Evolutionary conservation across 768 basidiomycete species (phyloP).

Genomic region (Baorangia bicolor): DNA sequence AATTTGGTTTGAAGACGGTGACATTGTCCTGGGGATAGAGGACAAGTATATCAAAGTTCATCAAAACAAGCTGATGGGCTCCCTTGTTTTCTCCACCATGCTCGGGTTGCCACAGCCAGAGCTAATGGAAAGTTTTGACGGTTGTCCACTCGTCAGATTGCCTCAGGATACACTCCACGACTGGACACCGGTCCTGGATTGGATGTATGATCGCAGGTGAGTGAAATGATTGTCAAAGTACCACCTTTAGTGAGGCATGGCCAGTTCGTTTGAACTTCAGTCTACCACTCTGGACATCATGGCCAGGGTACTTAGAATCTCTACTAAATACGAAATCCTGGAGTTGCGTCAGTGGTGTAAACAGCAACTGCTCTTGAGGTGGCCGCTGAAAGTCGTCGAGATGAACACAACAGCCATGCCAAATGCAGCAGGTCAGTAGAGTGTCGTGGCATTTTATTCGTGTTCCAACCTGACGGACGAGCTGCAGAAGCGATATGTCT

Average conservation of each 20-base stretch:
- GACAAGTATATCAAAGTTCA: slow-evolving; percentile 30
- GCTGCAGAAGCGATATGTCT: slow-evolving; percentile 36
- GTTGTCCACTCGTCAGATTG: slow-evolving; percentile 32
- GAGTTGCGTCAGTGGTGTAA: slow-evolving; percentile 28
- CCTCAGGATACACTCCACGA: slow-evolving; percentile 25
- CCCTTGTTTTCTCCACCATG: slow-evolving; percentile 37
- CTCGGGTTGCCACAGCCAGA: slow-evolving; percentile 35
- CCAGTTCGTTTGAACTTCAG: slow-evolving; percentile 26
- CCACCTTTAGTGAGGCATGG: not conserved
- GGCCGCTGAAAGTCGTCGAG: slow-evolving; percentile 29
- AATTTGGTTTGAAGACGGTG: slow-evolving; percentile 37
- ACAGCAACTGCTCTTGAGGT: slow-evolving; percentile 24
- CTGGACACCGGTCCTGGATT: slow-evolving; percentile 31
- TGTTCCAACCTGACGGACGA: not conserved
- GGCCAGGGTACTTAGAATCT: slow-evolving; percentile 31
- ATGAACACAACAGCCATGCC: slow-evolving; percentile 31
- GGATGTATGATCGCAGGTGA: slow-evolving; percentile 37
- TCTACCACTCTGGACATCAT: slow-evolving; percentile 25
- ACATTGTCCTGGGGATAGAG: slow-evolving; percentile 33
- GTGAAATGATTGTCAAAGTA: slow-evolving; percentile 3
- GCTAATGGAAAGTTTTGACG: slow-evolving; percentile 31
- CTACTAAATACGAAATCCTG: slow-evolving; percentile 39
- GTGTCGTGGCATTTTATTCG: not conserved
- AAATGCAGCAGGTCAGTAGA: slow-evolving; percentile 32
- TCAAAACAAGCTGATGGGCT: slow-evolving; percentile 14